A percentile compares a stretch with the other conserved stretches of the same genome.
Evolutionary conservation across 2,329 filamentous ascomycete genomes (phyloP).

Genomic region (Chaetomium globosum): DNA sequence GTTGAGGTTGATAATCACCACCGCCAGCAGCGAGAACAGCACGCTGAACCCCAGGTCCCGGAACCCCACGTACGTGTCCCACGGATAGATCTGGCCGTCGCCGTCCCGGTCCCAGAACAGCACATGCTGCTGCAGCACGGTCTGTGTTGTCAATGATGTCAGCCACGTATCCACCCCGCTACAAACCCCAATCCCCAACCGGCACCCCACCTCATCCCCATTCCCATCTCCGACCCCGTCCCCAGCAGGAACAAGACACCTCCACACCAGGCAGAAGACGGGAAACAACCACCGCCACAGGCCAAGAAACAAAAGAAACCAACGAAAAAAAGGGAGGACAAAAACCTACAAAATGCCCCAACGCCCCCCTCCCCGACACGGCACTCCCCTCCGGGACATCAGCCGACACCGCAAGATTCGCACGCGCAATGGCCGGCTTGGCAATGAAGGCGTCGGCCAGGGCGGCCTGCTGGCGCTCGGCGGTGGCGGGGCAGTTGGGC

Average conservation of each 20-base stretch:
- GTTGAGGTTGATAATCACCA: constrained; percentile 47
- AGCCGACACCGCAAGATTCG: constrained; percentile 31
- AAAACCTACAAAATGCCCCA: constrained; percentile 26
- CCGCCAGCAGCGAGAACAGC: constrained; percentile 45
- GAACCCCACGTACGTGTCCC: constrained; percentile 47
- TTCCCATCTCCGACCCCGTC: too few species aligned
- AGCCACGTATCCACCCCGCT: not conserved
- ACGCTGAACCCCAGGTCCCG: constrained; percentile 46
- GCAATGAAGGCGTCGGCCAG: constrained; percentile 22
- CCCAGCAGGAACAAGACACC: too few species aligned
- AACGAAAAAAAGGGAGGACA: not conserved
- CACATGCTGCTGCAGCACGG: constrained; percentile 47
- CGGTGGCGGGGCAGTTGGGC: constrained; percentile 18
- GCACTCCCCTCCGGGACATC: constrained; percentile 27
- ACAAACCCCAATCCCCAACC: too few species aligned
- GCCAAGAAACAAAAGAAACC: too few species aligned
- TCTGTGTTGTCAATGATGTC: constrained; percentile 26
- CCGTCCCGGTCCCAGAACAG: constrained; percentile 48
- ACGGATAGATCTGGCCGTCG: constrained; percentile 47
- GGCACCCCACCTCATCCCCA: too few species aligned
- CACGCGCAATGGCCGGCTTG: constrained; percentile 31
- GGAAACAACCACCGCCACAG: not conserved
- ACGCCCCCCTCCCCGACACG: constrained; percentile 8
- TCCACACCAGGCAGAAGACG: too few species aligned
- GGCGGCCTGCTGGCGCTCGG: constrained; percentile 28